Percentiles rank a stretch among this genome's conserved stretches.
Evolutionary conservation across 2,329 filamentous ascomycete species (phyloP).

Genomic region (Orbilia javanica): DNA sequence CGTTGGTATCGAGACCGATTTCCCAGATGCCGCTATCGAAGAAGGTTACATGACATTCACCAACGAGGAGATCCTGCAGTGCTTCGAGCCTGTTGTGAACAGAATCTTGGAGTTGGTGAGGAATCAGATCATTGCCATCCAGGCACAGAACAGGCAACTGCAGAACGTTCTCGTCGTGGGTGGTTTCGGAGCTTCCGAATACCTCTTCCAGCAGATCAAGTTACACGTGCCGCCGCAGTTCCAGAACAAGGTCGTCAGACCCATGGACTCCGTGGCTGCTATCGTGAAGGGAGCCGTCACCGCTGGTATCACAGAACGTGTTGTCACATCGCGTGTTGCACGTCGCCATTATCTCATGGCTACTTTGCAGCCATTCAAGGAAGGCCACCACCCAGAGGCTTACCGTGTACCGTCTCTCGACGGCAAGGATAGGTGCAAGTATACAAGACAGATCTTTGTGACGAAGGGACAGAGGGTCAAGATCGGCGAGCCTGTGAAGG

Average conservation of each 20-base stretch:
- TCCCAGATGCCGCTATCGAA: slow-evolving; percentile 96
- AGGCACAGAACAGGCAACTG: slow-evolving; percentile 91
- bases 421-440: slow-evolving; percentile 98
- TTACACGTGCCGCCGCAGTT: slow-evolving; percentile 98
- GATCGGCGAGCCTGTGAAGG: slow-evolving; percentile 98
- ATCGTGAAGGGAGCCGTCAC: slow-evolving; percentile 99
- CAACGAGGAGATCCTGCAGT: slow-evolving; percentile 98
- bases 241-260: slow-evolving; percentile 96
- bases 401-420: slow-evolving; percentile 97
- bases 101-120: slow-evolving; percentile 94
- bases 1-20: slow-evolving; percentile 97
- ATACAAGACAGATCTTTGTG: slow-evolving; percentile 97
- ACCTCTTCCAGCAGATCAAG: slow-evolving; percentile 99
- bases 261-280: slow-evolving; percentile 98
- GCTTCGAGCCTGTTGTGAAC: slow-evolving; percentile 98
- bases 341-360: slow-evolving; percentile 99
- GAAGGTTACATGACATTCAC: slow-evolving; percentile 99
- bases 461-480: slow-evolving; percentile 99
- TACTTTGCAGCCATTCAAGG: slow-evolving; percentile 97
- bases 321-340: slow-evolving; percentile 96
- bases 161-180: slow-evolving; percentile 98
- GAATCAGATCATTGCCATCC: slow-evolving; percentile 99
- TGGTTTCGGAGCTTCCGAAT: slow-evolving; percentile 97
- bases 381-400: slow-evolving; percentile 96
- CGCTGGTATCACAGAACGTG: slow-evolving; percentile 94